These are phyloP conservation scores for Fusarium sp. DNA, from an alignment of 2,329 filamentous ascomycete species.

Conservation along the genomic window DNA sequence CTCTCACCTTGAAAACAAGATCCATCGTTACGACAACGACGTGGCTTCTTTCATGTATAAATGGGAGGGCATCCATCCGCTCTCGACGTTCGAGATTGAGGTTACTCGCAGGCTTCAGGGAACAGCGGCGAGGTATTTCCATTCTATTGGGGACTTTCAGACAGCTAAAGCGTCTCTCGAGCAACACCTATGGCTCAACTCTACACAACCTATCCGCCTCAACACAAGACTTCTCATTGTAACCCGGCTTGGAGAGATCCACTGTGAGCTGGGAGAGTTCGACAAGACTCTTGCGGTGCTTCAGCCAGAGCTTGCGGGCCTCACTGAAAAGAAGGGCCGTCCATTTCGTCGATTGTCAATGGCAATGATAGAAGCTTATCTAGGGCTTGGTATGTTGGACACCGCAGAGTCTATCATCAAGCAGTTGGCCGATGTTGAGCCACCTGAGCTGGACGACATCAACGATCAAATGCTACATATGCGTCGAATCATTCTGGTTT, in stretches of 20 bases:
- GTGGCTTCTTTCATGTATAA: slow-evolving; percentile 47
- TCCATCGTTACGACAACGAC: slow-evolving; percentile 47
- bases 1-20: slow-evolving; percentile 51
- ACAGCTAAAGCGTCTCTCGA: slow-evolving; percentile 46
- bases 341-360: slow-evolving; percentile 43
- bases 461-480: slow-evolving; percentile 49
- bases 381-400: slow-evolving; percentile 35
- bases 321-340: slow-evolving; percentile 30
- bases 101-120: slow-evolving; percentile 50
- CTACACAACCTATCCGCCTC: slow-evolving; percentile 38
- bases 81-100: slow-evolving; percentile 49
- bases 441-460: slow-evolving; percentile 44
- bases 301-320: slow-evolving; percentile 34
- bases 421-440: slow-evolving; percentile 29
- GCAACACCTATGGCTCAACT: slow-evolving; percentile 45
- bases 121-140: slow-evolving; percentile 48
- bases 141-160: slow-evolving; percentile 48
- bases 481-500: slow-evolving; percentile 43
- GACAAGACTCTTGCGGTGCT: slow-evolving; percentile 38
- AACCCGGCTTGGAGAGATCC: slow-evolving; percentile 44
- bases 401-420: slow-evolving; percentile 25
- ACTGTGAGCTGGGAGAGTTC: slow-evolving; percentile 46
- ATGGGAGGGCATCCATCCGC: slow-evolving; percentile 46
- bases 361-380: slow-evolving; percentile 39
- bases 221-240: slow-evolving; percentile 46